Base-by-base conservation (phyloP, 2,329 filamentous ascomycete species). In the Aspergillus latus region DNA sequence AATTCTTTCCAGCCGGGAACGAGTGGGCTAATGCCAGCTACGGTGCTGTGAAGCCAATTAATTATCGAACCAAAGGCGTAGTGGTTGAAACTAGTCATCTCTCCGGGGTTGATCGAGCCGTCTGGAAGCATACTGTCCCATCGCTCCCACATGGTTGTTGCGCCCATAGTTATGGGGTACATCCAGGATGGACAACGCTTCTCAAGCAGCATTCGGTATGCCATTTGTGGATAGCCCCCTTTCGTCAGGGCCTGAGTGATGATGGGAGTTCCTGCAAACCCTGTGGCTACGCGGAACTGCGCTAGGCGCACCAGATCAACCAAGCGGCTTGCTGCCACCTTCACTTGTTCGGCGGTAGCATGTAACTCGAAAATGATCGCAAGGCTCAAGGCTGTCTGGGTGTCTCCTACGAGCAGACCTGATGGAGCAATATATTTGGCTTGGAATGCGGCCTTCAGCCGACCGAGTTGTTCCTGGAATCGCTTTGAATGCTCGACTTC, bases 71-170 rank as follows among this genome's bases (percentile, higher is more conserved):
- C 75, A 1, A 77, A 63, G 0, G 75, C 72, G 43, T 77, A 76
- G 49, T 78, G 75, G n/a, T 37, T 37, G 34, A 37, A 37, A 37
- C 34, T 37, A 5, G 34, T 37, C 34, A 37, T 37, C 34, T 68
- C 59, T 1, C 75, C 74, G 0, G 71, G 65, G 48, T 78, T 78
- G 42, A 77, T 65, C 1, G 56, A 63, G 1, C 72, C 73, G 49
- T 76, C 65, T 0, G 73, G 67, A 4, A 71, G 56, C 64, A 78
- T 68, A 40, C 66, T 71, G 56, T 78, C 71, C 75, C 76, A 78
- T 5, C 76, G 66, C 57, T 79, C 76, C 76, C 75, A 78, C 5
- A 72, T 70, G 0, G 75, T 78, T 0, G 76, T 78, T 0, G 70
- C 74, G 2, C 70, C 71, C 73, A 76, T 76, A 4, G 62, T 67